A percentile compares a stretch with the other conserved stretches of the same genome.
Conservation (phyloP, 202 grass and related monocot species). For the Eragrostis tef region DNA sequence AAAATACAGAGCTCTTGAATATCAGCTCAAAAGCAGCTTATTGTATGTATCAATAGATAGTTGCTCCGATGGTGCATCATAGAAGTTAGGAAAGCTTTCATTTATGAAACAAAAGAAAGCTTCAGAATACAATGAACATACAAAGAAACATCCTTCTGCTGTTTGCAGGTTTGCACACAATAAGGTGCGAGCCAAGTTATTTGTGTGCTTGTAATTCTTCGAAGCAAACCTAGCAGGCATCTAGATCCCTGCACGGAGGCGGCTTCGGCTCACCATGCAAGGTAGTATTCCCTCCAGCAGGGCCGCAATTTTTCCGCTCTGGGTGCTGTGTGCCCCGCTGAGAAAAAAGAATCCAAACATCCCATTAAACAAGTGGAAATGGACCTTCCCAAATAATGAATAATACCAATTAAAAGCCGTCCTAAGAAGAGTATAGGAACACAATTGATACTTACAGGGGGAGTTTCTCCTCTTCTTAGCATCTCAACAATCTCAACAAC, state of each 20-base stretch:
- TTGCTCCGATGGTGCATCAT: slow-evolving; percentile 40
- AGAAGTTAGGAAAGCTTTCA: slow-evolving; percentile 15
- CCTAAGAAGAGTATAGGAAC: slow-evolving; percentile 16
- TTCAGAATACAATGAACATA: slow-evolving; percentile 39
- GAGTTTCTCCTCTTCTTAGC: slow-evolving; percentile 83
- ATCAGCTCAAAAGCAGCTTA: slow-evolving; percentile 29
- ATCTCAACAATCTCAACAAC: slow-evolving; percentile 93
- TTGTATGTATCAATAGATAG: slow-evolving; percentile 35
- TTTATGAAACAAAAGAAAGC: slow-evolving; percentile 31
- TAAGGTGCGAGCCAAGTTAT: slow-evolving; percentile 45
- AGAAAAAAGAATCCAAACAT: slow-evolving; percentile 19
- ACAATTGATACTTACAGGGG: slow-evolving; percentile 63
- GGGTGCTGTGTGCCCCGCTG: slow-evolving; percentile 90
- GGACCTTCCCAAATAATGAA: slow-evolving; percentile 15
- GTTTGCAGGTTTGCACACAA: slow-evolving; percentile 39
- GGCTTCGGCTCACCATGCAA: slow-evolving; percentile 73
- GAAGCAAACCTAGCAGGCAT: slow-evolving; percentile 74
- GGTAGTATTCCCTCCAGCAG: slow-evolving; percentile 78
- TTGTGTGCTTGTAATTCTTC: slow-evolving; percentile 39
- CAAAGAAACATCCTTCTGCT: slow-evolving; percentile 23
- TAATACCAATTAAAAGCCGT: slow-evolving; percentile 4
- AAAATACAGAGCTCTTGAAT: slow-evolving; percentile 30
- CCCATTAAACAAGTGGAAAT: background rate
- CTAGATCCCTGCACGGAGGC: slow-evolving; percentile 86
- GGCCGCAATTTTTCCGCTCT: slow-evolving; percentile 72